Evolutionary conservation across 768 basidiomycete species (phyloP), one percentile per base, ranked within the genome.

Genomic region (Paxillus ammoniavirescens): DNA sequence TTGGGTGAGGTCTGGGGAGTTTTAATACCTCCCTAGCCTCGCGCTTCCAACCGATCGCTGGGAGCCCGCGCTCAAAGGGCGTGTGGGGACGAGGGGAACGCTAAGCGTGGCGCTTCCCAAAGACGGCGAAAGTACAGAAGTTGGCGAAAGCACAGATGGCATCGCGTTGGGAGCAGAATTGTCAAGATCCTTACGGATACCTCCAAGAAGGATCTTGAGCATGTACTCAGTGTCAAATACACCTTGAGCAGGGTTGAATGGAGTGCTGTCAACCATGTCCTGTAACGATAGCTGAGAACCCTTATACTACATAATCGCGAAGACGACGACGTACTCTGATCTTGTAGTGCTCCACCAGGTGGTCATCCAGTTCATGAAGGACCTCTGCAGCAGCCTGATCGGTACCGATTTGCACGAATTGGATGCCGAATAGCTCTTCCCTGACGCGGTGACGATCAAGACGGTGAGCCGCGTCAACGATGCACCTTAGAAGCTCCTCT

Each of bases 261-360:
- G 71, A 5, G 76, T 76, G 36, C 76, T 75, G 60, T 79, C 79
- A 8, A 81, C 77, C 28, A 80, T 73, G 53, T 81, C 79, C 65
- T 78, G 54, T 42, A 45, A 13, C 3, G 5, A 14, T 42, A 2
- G 12, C 51, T 62, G 5, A 59, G 48, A 42, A 5, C 30, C 17
- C 18, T n/a, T 37, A 21, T 8, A 23, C 18, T 9, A n/a, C 23
- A n/a, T 8, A 28, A 15, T 0, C 8, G 42, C 15, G 0, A n/a
- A n/a, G n/a, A 10, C 23, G 40, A 23, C 8, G 5, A 52, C 42
- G 9, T 57, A 72, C 68, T 55, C 70, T 63, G 51, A 72, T 70
- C 48, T 63, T 64, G 62, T 70, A 72, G 4, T 57, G 64, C 1
- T 15, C 41, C 47, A 58, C 57, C 8, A 78, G 65, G 14, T 72